Conservation (phyloP, 129 eudicot genomes). For the Flaveria ramosissima region DNA sequence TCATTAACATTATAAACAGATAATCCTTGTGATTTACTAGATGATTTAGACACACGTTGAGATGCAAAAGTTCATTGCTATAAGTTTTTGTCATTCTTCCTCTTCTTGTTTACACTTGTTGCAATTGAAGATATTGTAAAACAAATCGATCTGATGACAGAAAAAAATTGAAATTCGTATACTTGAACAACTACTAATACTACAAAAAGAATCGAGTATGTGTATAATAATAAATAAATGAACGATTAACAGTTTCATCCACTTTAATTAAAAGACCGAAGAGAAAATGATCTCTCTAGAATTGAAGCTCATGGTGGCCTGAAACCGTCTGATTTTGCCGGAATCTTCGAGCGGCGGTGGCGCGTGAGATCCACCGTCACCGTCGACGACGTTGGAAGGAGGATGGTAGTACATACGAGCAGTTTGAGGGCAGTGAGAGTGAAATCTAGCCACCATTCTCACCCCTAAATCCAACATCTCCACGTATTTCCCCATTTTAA, state of each 20-base stretch:
- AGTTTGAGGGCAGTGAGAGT: constrained; percentile 43
- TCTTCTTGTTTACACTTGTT: no score
- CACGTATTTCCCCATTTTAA: constrained; percentile 26
- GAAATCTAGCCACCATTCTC: constrained; percentile 37
- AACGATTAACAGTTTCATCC: not conserved
- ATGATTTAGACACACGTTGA: no score
- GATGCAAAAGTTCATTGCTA: no score
- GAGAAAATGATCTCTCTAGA: constrained; percentile 32
- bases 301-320: constrained; percentile 35
- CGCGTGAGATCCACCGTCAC: constrained; percentile 20
- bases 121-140: no score
- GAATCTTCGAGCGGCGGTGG: constrained; percentile 20
- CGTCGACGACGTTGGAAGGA: constrained; percentile 21
- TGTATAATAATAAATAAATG: not conserved
- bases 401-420: constrained; percentile 42
- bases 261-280: constrained; percentile 26
- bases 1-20: no score
- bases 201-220: not conserved
- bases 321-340: constrained; percentile 19
- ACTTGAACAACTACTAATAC: not conserved
- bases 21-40: no score
- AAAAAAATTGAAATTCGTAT: not conserved
- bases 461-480: constrained; percentile 38
- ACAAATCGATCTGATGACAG: no score
- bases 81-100: no score